These are phyloP conservation scores for Perkinsus chesapeaki DNA, from an alignment of 169 alveolate genomes.

Conservation along the genomic window DNA sequence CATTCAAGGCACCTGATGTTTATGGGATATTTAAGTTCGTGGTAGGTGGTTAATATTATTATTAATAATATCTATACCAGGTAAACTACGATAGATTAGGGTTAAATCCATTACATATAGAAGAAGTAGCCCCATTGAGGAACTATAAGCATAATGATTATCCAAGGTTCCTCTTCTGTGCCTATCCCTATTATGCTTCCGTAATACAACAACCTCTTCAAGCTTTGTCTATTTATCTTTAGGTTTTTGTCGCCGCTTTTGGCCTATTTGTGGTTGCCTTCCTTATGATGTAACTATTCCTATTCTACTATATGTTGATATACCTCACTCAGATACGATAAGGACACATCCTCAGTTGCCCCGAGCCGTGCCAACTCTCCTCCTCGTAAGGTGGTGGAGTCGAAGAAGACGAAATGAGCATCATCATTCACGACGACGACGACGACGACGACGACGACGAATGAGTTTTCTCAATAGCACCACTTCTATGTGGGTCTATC, in stretches of 20 bases:
- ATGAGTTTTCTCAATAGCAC: background rate
- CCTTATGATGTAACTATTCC: background rate
- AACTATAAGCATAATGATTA: slow-evolving; percentile 2
- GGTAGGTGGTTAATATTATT: background rate
- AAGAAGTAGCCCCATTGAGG: slow-evolving; percentile 14
- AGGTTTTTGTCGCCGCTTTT: background rate
- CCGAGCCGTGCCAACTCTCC: background rate
- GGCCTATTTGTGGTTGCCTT: background rate
- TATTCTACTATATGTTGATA: background rate
- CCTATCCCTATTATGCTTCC: slow-evolving; percentile 12
- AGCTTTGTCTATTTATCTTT: background rate
- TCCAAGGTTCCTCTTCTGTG: slow-evolving; percentile 17
- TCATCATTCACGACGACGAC: background rate
- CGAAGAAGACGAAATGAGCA: background rate
- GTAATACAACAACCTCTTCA: background rate
- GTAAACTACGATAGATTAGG: slow-evolving; percentile 7
- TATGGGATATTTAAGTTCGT: slow-evolving; percentile 9
- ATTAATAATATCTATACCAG: background rate
- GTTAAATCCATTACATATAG: background rate
- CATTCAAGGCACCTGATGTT: slow-evolving; percentile 14
- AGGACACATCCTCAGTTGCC: background rate
- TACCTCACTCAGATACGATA: background rate
- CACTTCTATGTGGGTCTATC: too few species aligned
- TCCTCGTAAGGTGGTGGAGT: background rate
- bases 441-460: background rate